A percentile compares a stretch with the other conserved stretches of the same genome.
Evolutionary conservation across 129 eudicot species (phyloP).

Genomic region (Flaveria robusta): DNA sequence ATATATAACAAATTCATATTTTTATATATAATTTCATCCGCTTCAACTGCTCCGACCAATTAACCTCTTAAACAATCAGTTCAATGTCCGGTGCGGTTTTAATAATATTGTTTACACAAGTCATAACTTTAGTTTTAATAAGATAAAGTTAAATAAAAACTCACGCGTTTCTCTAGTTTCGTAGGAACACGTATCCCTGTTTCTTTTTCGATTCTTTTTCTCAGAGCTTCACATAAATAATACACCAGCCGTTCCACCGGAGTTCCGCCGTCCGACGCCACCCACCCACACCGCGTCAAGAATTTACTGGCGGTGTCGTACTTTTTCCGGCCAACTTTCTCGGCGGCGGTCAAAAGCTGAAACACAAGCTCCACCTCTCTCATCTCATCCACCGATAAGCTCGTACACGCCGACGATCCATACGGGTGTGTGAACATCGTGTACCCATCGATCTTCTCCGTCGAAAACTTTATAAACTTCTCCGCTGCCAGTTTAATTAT

Average conservation of each 20-base stretch:
- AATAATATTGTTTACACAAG: too few relatives aligned
- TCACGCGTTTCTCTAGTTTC: constrained; percentile 21
- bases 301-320: constrained; percentile 46
- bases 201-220: constrained; percentile 43
- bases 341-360: constrained; percentile 63
- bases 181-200: constrained; percentile 30
- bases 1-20: too few relatives aligned
- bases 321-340: constrained; percentile 42
- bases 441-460: constrained; percentile 36
- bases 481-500: constrained; percentile 60
- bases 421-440: constrained; percentile 54
- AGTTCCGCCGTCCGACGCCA: constrained; percentile 44
- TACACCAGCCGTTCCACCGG: constrained; percentile 54
- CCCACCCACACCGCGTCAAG: constrained; percentile 47
- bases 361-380: constrained; percentile 60
- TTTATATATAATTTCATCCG: too few relatives aligned
- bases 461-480: constrained; percentile 55
- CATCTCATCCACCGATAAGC: constrained; percentile 44
- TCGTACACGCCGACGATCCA: constrained; percentile 45
- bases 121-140: too few relatives aligned
- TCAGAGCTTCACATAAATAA: constrained; percentile 50
- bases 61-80: too few relatives aligned
- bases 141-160: neutral
- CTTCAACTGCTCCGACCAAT: too few relatives aligned
- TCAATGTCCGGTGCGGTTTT: too few relatives aligned